phyloP scores from a whole-genome alignment of 805 yeast genomes.

The Schizosaccharomyces cryophilus region DNA sequence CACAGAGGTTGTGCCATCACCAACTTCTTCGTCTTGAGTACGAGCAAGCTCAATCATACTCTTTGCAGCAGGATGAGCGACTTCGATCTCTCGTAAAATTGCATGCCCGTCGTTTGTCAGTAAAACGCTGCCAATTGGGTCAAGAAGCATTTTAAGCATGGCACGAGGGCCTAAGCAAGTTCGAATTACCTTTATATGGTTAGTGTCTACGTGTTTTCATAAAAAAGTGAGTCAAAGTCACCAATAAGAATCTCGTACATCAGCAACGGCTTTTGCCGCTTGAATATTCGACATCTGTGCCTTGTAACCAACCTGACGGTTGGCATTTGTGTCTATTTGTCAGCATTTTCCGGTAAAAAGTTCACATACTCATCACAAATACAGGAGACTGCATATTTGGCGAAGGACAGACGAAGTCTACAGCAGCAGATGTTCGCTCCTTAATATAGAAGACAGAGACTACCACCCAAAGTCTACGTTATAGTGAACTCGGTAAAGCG shows the following conservation, averaged over 20 bases:
- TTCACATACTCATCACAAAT: slow-evolving; percentile 6
- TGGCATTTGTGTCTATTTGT: slow-evolving; percentile 25
- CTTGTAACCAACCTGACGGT: slow-evolving; percentile 86
- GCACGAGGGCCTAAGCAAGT: slow-evolving; percentile 98
- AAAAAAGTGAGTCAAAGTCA: background rate
- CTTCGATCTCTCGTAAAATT: slow-evolving; percentile 80
- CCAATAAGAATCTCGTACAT: slow-evolving; percentile 22
- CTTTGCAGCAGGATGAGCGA: slow-evolving; percentile 94
- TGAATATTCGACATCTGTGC: slow-evolving; percentile 94
- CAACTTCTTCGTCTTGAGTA: slow-evolving; percentile 35
- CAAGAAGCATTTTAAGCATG: slow-evolving; percentile 90
- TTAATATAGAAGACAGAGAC: background rate
- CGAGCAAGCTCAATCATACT: slow-evolving; percentile 91
- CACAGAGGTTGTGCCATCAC: slow-evolving; percentile 95
- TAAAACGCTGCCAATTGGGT: slow-evolving; percentile 61
- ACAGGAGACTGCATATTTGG: slow-evolving; percentile 8
- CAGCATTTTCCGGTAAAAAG: background rate
- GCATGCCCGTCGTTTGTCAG: slow-evolving; percentile 98
- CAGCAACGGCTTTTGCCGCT: slow-evolving; percentile 47
- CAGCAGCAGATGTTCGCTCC: background rate
- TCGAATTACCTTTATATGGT: slow-evolving; percentile 45
- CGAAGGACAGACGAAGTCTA: background rate
- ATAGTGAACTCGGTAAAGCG: too few species aligned
- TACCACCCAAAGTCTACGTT: too few species aligned
- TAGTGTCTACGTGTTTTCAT: background rate